Evolutionary conservation across 352 stramenopile genomes (phyloP).

Genomic region (Paralagenidium karlingii): DNA sequence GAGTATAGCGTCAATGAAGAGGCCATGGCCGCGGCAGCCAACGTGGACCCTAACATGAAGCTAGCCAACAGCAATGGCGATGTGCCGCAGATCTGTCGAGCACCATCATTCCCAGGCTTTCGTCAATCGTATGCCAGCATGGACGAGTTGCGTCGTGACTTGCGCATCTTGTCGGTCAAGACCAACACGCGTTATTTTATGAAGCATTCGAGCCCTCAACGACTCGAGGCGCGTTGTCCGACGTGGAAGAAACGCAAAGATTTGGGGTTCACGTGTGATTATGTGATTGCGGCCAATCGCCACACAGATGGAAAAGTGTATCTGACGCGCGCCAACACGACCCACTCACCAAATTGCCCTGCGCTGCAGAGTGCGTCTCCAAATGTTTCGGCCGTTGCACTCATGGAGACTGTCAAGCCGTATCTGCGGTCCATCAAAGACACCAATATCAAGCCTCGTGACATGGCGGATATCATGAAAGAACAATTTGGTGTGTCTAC

Average conservation of each 20-base stretch:
- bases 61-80: no score
- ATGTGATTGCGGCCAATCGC: slow-evolving; percentile 60
- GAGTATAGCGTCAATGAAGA: no score
- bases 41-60: no score
- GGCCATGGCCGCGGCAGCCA: no score
- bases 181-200: slow-evolving; percentile 65
- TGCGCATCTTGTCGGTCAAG: slow-evolving; percentile 66
- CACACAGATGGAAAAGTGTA: slow-evolving; percentile 69
- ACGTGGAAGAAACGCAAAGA: slow-evolving; percentile 64
- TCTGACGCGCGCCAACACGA: slow-evolving; percentile 39
- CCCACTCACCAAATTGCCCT: slow-evolving; percentile 28
- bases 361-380: slow-evolving; percentile 14
- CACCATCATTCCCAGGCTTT: slow-evolving; percentile 50
- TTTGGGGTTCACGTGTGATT: slow-evolving; percentile 30
- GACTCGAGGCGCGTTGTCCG: slow-evolving; percentile 59
- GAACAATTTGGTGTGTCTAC: slow-evolving; percentile 65
- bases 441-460: slow-evolving; percentile 47
- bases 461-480: slow-evolving; percentile 76
- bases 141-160: slow-evolving; percentile 51
- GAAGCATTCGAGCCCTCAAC: slow-evolving; percentile 72
- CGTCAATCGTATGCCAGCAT: slow-evolving; percentile 65
- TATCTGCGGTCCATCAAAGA: slow-evolving; percentile 34
- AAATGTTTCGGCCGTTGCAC: slow-evolving; percentile 39
- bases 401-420: slow-evolving; percentile 63
- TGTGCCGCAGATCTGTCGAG: no score